Evolutionary conservation across 2,329 filamentous ascomycete genomes (phyloP), one percentile per base, ranked within the genome.

Genomic region (Talaromyces piceae): DNA sequence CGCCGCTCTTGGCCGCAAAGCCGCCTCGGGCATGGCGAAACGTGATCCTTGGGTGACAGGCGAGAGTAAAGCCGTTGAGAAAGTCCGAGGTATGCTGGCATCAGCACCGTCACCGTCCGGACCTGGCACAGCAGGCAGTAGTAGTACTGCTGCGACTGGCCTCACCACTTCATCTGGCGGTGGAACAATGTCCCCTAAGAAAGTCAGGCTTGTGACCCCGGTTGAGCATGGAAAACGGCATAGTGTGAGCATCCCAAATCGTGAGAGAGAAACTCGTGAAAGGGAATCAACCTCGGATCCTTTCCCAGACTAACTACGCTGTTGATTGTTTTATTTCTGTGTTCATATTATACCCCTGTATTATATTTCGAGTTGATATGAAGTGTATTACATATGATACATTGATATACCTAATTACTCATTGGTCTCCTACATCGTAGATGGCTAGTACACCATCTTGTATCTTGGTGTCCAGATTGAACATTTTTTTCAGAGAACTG

Each of bases 41-140:
- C 64, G 71, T 50, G 74, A 77, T 54, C 64, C 69, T 3, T 69
- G 73, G 67, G 61, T 64, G 11, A 73, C 67, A 28, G 65, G 67
- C 5, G 70, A 74, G 54, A 75, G 72, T 47, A 71, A 68, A 45
- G 72, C 72, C 12, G 72, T 73, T 20, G 71, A 74, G 52, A 72
- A 71, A 53, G 70, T 72, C 20, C 63, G 72, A 26, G 71, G 69
- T 6, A 71, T 73, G 63, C 58, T 75, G 7, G 67, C 16, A 61
- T 63, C 52, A 61, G 59, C 51, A 60, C 61, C 23, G 58, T 61
- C 18, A 58, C 50, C 31, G 53, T 57, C 30, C 6, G 63, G 60
- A 25, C 59, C 59, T 26, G 57, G 56, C 4, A 52, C 57, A 5
- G 57, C 57, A 33, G 46, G 53, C 22, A 54, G 57, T 37, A 53